Percentiles rank a stretch among this genome's conserved stretches.
phyloP scores from a whole-genome alignment of 106 monocot species.

The Dioscorea alata region DNA sequence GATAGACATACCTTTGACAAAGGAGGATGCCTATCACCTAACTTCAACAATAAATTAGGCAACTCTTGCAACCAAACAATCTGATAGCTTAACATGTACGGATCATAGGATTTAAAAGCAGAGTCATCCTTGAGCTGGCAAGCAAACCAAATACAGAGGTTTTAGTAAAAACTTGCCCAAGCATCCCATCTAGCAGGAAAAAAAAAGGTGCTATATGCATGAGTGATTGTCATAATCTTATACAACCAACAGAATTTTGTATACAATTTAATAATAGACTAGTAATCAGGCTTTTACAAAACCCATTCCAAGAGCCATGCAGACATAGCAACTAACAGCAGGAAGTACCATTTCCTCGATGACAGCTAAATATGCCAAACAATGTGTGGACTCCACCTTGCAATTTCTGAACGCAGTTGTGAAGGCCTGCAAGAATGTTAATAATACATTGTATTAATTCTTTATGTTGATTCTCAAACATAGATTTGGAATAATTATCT shows the following conservation, averaged over 20 bases:
- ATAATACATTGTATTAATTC: slow-evolving; percentile 1
- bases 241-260: neutral
- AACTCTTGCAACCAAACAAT: slow-evolving; percentile 55
- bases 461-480: neutral
- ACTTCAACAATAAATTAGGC: slow-evolving; percentile 32
- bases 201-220: neutral
- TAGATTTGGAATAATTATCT: no score
- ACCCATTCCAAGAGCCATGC: neutral
- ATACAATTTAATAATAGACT: no score
- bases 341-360: slow-evolving; percentile 63
- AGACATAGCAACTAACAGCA: slow-evolving; percentile 29
- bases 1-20: slow-evolving; percentile 45
- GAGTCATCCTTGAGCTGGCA: slow-evolving; percentile 13
- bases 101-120: neutral
- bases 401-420: slow-evolving; percentile 60
- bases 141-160: neutral
- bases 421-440: slow-evolving; percentile 52
- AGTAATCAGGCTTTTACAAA: no score
- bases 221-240: neutral
- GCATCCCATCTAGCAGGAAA: neutral
- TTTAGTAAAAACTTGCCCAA: no score
- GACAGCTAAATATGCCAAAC: slow-evolving; percentile 43
- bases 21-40: slow-evolving; percentile 46
- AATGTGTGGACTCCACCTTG: slow-evolving; percentile 60
- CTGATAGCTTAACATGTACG: slow-evolving; percentile 28